These are phyloP conservation scores for Citrus maxima DNA, from an alignment of 345 rosid species.

Conservation along the genomic window DNA sequence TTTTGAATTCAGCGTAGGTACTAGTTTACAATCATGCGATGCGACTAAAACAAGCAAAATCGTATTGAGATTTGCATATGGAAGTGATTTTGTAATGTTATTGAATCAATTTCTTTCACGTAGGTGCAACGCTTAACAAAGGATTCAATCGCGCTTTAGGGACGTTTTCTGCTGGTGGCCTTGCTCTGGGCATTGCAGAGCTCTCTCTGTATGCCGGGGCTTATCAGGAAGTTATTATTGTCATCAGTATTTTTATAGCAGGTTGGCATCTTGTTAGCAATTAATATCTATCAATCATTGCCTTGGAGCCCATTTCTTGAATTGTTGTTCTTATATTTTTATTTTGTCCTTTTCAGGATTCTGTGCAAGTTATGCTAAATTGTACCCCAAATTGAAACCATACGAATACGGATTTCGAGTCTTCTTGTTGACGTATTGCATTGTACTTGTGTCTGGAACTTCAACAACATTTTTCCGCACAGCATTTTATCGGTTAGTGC, in stretches of 20 bases:
- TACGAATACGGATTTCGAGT: conserved; percentile 88
- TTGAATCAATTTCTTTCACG: background rate
- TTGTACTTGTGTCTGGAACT: conserved; percentile 76
- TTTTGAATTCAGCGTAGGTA: conserved; percentile 83
- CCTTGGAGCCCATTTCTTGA: too few relatives aligned
- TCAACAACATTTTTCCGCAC: conserved; percentile 45
- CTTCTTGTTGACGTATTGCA: conserved; percentile 84
- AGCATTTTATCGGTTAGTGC: conserved; percentile 56
- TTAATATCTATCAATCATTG: background rate
- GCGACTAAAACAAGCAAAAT: background rate
- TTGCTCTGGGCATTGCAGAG: conserved; percentile 77
- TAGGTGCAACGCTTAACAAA: conserved; percentile 84
- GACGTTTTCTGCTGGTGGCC: conserved; percentile 78
- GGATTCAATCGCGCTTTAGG: conserved; percentile 91
- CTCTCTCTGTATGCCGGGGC: conserved; percentile 40
- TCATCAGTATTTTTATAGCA: conserved; percentile 70
- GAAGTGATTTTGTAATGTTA: background rate
- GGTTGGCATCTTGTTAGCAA: conserved; percentile 33
- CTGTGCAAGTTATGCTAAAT: conserved; percentile 56
- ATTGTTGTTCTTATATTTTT: too few relatives aligned
- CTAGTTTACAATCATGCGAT: background rate
- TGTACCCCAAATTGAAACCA: conserved; percentile 68
- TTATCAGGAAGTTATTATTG: conserved; percentile 44
- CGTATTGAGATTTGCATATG: background rate
- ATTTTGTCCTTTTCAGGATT: conserved; percentile 37